Conservation (phyloP, 331 rosid species). For the Dryas integrifolia region DNA sequence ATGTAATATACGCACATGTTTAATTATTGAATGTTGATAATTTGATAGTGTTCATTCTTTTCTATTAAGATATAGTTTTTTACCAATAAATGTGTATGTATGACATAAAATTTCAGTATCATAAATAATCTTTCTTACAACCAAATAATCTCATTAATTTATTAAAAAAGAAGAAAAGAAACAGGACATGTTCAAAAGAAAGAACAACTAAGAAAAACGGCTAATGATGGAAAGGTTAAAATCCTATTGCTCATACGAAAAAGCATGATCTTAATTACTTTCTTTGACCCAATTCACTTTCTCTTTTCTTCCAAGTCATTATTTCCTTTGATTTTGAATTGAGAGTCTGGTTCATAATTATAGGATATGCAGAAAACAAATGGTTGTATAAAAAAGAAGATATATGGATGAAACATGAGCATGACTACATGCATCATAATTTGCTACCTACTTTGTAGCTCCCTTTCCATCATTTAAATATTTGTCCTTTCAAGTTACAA, state of each 20-base stretch:
- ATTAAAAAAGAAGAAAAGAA: too few relatives aligned
- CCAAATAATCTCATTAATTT: too few relatives aligned
- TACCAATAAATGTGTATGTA: too few relatives aligned
- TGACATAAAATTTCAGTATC: too few relatives aligned
- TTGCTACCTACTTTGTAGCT: too few relatives aligned
- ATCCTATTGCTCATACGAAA: constrained; percentile 24
- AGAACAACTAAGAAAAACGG: constrained; percentile 22
- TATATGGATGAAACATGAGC: constrained; percentile 6
- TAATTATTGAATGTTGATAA: too few relatives aligned
- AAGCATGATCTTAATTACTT: not conserved
- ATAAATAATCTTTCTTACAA: too few relatives aligned
- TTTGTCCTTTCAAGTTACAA: too few relatives aligned
- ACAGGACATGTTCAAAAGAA: not conserved
- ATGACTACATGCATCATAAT: constrained; percentile 5
- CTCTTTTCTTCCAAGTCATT: constrained; percentile 17
- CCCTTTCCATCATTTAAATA: too few relatives aligned
- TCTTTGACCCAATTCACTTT: constrained; percentile 12
- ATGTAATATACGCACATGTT: too few relatives aligned
- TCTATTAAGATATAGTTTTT: too few relatives aligned
- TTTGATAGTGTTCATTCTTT: too few relatives aligned
- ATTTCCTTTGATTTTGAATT: constrained; percentile 13
- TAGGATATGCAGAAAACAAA: not conserved
- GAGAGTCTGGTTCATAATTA: constrained; percentile 6
- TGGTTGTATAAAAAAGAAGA: constrained; percentile 8
- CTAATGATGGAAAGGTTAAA: constrained; percentile 13